Evolutionary conservation across 441 rosid genomes (phyloP), one percentile per base, ranked within the genome.

Genomic region (Aleurites moluccanus): DNA sequence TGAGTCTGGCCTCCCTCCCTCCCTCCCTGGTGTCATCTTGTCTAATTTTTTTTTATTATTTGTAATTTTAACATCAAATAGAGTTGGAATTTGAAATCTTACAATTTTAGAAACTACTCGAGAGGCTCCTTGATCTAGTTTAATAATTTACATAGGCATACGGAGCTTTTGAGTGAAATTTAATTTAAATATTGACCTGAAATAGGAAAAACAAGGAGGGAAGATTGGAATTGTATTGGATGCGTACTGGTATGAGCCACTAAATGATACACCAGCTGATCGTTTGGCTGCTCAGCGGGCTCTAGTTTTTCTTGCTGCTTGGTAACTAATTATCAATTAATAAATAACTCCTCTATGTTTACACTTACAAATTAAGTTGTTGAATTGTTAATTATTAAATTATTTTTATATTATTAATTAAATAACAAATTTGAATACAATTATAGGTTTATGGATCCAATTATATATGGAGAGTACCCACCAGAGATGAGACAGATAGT

Each of bases 401-500:
- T 2, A 13, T 47, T 47, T 45, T 14, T 45, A 45, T 45, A 45
- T 49, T 6, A 42, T 66, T 14, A 25, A 6, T 27, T 45, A 16
- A 45, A 21, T 28, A 45, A 23, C 25, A 8, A 0, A 10, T 18
- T 45, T 38, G 40, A 38, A 18, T 52, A 16, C 7, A 52, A 16
- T 2, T 67, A 2, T 15, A 52, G 73, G 73, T 33, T 50, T n/a
- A 3, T 69, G 44, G 73, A 69, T 69, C 73, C 73, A 23, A 53
- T 69, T 33, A 69, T 69, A 23, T 69, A 52, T 33, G 62, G 73
- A 16, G 62, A 69, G 13, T 69, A 69, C 27, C 73, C 61, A 18
- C 73, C 73, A 4, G 62, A 69, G 16, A 28, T 69, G 73, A 40
- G 14, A 35, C 62, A 69, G 62, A n/a, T 69, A n/a, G 61, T 69